phyloP scores from a whole-genome alignment of 257 asterid species.

The Nyctanthes arbortristis region DNA sequence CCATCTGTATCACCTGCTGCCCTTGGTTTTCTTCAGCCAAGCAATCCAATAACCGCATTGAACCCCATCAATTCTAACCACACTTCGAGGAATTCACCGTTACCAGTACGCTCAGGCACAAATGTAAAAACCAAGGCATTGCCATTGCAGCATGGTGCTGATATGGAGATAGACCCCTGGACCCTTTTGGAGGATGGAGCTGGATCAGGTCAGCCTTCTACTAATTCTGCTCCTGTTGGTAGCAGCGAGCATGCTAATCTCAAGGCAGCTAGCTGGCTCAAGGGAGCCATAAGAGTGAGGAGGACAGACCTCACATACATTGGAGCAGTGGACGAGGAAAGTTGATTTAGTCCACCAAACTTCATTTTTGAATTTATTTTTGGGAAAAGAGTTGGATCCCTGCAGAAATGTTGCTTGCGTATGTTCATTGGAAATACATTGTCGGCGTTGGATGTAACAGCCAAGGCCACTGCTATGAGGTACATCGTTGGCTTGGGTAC shows the following conservation, averaged over 20 bases:
- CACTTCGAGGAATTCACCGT: conserved; percentile 53
- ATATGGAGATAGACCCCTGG: conserved; percentile 76
- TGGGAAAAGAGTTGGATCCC: conserved; percentile 23
- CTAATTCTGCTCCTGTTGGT: conserved; percentile 44
- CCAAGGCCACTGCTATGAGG: conserved; percentile 40
- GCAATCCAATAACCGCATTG: conserved; percentile 48
- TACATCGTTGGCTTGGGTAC: conserved; percentile 44
- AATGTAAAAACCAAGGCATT: conserved; percentile 53
- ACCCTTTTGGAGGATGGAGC: conserved; percentile 93
- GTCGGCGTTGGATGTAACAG: conserved; percentile 20
- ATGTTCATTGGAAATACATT: conserved; percentile 8
- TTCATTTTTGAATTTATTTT: conserved; percentile 24
- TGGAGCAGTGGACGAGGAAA: conserved; percentile 88
- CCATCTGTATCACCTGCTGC: conserved; percentile 68
- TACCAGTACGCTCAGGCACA: conserved; percentile 57
- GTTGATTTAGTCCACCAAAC: conserved; percentile 50
- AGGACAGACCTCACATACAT: conserved; percentile 82
- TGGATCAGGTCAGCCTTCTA: conserved; percentile 61
- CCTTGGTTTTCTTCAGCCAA: conserved; percentile 67
- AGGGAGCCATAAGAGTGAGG: conserved; percentile 83
- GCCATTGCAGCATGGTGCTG: conserved; percentile 50
- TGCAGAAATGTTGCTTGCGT: conserved; percentile 24
- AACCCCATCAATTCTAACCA: conserved; percentile 44
- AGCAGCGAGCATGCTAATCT: conserved; percentile 63
- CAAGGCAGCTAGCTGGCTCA: conserved; percentile 75